Percentiles rank a stretch among this genome's conserved stretches.
Evolutionary conservation across 805 yeast species (phyloP).

Genomic region (Metschnikowia santaceciliae): DNA sequence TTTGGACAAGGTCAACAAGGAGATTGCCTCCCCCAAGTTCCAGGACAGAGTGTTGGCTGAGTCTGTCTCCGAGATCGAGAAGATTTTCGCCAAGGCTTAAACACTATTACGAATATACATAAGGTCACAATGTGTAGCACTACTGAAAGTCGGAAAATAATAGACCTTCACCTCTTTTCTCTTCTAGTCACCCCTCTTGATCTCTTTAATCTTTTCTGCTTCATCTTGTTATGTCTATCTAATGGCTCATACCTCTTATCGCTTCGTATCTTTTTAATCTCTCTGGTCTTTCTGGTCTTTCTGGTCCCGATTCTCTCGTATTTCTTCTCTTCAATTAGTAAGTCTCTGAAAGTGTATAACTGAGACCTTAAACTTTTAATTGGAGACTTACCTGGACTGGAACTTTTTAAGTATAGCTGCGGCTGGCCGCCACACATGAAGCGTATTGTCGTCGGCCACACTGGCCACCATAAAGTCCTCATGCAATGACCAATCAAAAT

Average conservation of each 20-base stretch:
- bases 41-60: slow-evolving; percentile 89
- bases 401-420: neutral
- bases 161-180: no score
- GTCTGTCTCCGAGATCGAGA: slow-evolving; percentile 89
- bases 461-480: slow-evolving; percentile 69
- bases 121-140: neutral
- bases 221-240: no score
- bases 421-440: slow-evolving; percentile 83
- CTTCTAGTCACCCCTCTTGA: no score
- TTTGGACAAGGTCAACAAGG: slow-evolving; percentile 82
- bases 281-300: no score
- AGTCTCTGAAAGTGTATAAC: no score
- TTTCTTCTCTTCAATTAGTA: neutral
- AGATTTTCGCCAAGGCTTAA: slow-evolving; percentile 56
- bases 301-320: neutral
- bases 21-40: slow-evolving; percentile 82
- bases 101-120: slow-evolving; percentile 8
- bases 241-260: no score
- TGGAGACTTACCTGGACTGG: no score
- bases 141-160: no score
- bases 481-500: slow-evolving; percentile 75
- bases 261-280: no score
- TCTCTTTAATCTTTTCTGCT: no score
- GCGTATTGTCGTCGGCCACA: slow-evolving; percentile 78
- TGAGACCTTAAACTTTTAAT: no score